Conservation (phyloP, 108 stramenopile species). For the Ochromonas danica region DNA sequence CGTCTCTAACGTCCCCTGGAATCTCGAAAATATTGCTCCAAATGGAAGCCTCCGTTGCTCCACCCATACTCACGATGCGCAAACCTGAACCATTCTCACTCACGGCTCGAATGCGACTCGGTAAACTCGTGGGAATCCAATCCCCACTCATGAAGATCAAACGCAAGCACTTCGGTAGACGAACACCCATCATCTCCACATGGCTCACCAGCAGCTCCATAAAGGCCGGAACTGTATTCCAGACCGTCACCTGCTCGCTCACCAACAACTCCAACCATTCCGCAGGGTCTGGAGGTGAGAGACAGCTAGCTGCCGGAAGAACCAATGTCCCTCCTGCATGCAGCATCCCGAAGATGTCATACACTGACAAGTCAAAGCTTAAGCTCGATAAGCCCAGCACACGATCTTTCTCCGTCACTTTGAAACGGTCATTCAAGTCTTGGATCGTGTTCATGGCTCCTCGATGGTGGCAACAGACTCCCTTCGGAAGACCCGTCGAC, state of each 20-base stretch:
- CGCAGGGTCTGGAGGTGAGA: slow-evolving; percentile 28
- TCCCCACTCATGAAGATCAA: slow-evolving; percentile 26
- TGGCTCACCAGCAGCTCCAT: slow-evolving; percentile 23
- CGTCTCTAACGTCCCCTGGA: too few species aligned
- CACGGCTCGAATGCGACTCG: slow-evolving; percentile 24
- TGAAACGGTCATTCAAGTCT: slow-evolving; percentile 32
- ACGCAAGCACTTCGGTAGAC: slow-evolving; percentile 1
- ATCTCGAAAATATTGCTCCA: slow-evolving; percentile 35
- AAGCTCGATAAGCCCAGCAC: slow-evolving; percentile 38
- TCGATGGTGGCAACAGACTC: slow-evolving; percentile 40
- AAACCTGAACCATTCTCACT: neutral
- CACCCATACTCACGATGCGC: slow-evolving; percentile 39
- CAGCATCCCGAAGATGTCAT: slow-evolving; percentile 34
- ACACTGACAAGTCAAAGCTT: slow-evolving; percentile 37
- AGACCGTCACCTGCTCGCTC: slow-evolving; percentile 17
- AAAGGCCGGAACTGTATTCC: slow-evolving; percentile 38
- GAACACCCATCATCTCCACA: neutral
- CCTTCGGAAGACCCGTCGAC: slow-evolving; percentile 43
- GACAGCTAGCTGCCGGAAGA: neutral
- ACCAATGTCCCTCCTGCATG: slow-evolving; percentile 8
- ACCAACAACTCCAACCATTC: neutral
- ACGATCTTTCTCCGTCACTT: slow-evolving; percentile 27
- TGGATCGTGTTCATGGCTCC: slow-evolving; percentile 30
- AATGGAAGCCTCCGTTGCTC: slow-evolving; percentile 39
- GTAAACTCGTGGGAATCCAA: slow-evolving; percentile 19